Base-by-base conservation (phyloP, 306 rosid species). In the Inga oerstediana region DNA sequence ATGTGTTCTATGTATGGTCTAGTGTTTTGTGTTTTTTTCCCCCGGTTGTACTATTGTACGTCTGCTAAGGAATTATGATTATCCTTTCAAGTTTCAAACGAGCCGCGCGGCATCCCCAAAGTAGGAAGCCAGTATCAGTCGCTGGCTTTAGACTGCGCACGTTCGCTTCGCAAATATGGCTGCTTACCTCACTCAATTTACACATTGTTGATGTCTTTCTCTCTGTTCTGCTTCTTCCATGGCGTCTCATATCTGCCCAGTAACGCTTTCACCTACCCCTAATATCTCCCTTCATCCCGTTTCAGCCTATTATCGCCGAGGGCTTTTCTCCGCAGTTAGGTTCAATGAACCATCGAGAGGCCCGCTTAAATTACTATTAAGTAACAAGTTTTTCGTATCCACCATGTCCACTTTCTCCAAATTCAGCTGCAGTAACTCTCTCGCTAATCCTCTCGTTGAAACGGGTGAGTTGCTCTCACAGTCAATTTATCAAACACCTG, bases 401-500 rank as follows among this genome's bases (percentile, higher is more conserved):
- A 61, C 72, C 76, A 61, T 32, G 71, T 71, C 39, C 39, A 5
- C 59, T 37, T 82, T 77, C 66, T 52, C 81, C 56, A 85, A 19
- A 66, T 87, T 88, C 85, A 78, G 88, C 51, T 45, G 77, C 79
- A 32, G 44, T 10, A 78, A 16, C 61, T 61, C 87, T 43, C n/a
- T 59, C 8, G 0, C 85, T 79, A 74, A 3, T 58, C 10, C 70
- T 39, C 9, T n/a, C 1, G 19, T 51, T 11, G 81, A 85, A 16
- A 52, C 5, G 15, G 89, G 98, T 94, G 84, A 85, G 85, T 74
- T 10, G 61, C 67, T 86, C 89, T 88, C 66, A 5, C 13, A 85
- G 87, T 12, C 90, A 56, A 68, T 13, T 87, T 80, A 13, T 88
- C 97, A 84, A 89, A 90, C 91, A 91, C 45, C 58, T 66, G 20